Conservation (phyloP, 1,284 basidiomycete genomes). For the Pholiota adiposa region DNA sequence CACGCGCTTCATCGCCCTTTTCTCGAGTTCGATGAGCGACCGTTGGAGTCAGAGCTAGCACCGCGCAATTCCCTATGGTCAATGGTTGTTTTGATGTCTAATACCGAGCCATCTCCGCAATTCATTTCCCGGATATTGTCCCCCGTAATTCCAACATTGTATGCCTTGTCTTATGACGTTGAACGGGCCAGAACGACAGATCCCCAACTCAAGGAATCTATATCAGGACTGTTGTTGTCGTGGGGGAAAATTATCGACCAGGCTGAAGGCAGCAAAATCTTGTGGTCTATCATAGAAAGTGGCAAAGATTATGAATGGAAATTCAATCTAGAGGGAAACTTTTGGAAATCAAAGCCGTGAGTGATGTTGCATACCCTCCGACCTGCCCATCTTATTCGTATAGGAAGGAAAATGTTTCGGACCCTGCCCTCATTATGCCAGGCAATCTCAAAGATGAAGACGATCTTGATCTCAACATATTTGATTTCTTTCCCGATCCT, state of each 20-base stretch:
- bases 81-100: slow-evolving; percentile 63
- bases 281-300: slow-evolving; percentile 62
- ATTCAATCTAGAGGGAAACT: slow-evolving; percentile 54
- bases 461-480: slow-evolving; percentile 57
- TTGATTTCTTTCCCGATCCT: slow-evolving; percentile 78
- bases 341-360: slow-evolving; percentile 47
- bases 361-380: slow-evolving; percentile 28
- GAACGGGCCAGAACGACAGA: slow-evolving; percentile 60
- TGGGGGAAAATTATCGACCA: slow-evolving; percentile 73
- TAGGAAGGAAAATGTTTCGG: slow-evolving; percentile 23
- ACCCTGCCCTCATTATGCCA: slow-evolving; percentile 54
- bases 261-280: slow-evolving; percentile 54
- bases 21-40: slow-evolving; percentile 20
- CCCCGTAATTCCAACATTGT: slow-evolving; percentile 70
- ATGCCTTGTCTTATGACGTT: slow-evolving; percentile 63
- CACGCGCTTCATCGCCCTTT: slow-evolving; percentile 36
- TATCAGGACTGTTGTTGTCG: slow-evolving; percentile 62
- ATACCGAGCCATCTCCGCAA: slow-evolving; percentile 77
- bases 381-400: slow-evolving; percentile 1
- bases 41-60: slow-evolving; percentile 11
- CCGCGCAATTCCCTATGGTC: slow-evolving; percentile 48
- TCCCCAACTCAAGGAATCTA: slow-evolving; percentile 59
- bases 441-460: slow-evolving; percentile 48
- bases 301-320: slow-evolving; percentile 62
- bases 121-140: slow-evolving; percentile 68